These are phyloP conservation scores for Phialophora verrucosa DNA, from an alignment of 2,329 filamentous ascomycete genomes.

Conservation along the genomic window DNA sequence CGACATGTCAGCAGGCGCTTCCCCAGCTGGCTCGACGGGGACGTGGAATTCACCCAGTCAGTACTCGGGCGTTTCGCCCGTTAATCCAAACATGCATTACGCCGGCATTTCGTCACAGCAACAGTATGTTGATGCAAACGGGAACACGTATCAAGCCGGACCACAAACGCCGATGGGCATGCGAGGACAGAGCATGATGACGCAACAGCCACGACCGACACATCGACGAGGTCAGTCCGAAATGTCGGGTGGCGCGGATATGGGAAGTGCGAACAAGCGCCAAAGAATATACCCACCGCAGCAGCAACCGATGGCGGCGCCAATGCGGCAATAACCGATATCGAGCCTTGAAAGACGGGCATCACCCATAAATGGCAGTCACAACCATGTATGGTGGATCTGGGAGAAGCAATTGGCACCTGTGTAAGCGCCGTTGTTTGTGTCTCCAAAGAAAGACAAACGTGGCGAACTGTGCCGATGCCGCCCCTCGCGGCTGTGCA, in stretches of 20 bases:
- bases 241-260: conserved; percentile 31
- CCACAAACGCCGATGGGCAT: conserved; percentile 33
- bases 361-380: not conserved
- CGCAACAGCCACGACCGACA: conserved; percentile 17
- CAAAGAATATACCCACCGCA: conserved; percentile 33
- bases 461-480: not conserved
- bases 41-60: conserved; percentile 69
- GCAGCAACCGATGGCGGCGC: conserved; percentile 33
- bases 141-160: conserved; percentile 26
- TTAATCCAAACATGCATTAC: conserved; percentile 52
- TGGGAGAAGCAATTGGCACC: not conserved
- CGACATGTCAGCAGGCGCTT: conserved; percentile 67
- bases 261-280: conserved; percentile 34
- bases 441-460: not conserved
- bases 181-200: conserved; percentile 24
- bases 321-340: conserved; percentile 31
- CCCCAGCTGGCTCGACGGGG: conserved; percentile 62
- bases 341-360: not conserved
- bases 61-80: conserved; percentile 63
- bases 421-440: not conserved
- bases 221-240: conserved; percentile 34
- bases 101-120: conserved; percentile 18
- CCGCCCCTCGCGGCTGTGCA: not conserved
- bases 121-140: conserved; percentile 31
- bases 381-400: not conserved